Base-by-base conservation (phyloP, 768 basidiomycete genomes). In the Boletus tomentosulus region DNA sequence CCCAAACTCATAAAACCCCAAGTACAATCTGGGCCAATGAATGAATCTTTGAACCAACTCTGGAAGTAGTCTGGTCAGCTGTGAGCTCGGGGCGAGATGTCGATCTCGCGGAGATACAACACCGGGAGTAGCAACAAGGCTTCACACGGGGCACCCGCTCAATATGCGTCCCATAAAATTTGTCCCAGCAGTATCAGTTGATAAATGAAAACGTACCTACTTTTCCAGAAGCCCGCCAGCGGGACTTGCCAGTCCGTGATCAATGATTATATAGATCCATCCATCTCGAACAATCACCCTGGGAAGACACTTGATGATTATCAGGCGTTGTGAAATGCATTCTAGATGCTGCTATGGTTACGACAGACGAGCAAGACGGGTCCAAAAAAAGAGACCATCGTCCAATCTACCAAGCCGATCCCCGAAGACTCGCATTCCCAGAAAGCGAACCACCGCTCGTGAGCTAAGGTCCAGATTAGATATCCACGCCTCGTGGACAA, bases 361-460 rank as follows among this genome's bases (percentile, higher is more conserved):
- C 39, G 39, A 41, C 39, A 6, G 15, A 44, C 12, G 27, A 27
- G 11, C 25, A 15, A 27, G 13, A 25, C 19, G 19, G 19, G 19
- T 19, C 19, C 19, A 28, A 11, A 44, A 25, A 44, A 27, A 41
- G 24, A 19, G 38, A 10, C 27, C 42, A 27, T 43, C 30, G 16
- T 39, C 54, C 50, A 28, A 16, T 58, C 49, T 65, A 70, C 69
- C 69, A 70, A 43, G 70, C 68, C 5, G 69, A 66, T 58, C 71
- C 67, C 53, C 69, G 69, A 39, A 71, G 61, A 33, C 61, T 54
- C 11, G 59, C 41, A 8, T 44, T 53, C 53, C 59, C 58, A 35
- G 67, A 60, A 24, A 71, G 55, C 16, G 60, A 64, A 39, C 66
- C 69, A 24, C 69, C 69, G n/a, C 58, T 72, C 6, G 66, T 57